A percentile compares a stretch with the other conserved stretches of the same genome.
Evolutionary conservation across 106 monocot species (phyloP).

Genomic region (Xerophyta viscosa): DNA sequence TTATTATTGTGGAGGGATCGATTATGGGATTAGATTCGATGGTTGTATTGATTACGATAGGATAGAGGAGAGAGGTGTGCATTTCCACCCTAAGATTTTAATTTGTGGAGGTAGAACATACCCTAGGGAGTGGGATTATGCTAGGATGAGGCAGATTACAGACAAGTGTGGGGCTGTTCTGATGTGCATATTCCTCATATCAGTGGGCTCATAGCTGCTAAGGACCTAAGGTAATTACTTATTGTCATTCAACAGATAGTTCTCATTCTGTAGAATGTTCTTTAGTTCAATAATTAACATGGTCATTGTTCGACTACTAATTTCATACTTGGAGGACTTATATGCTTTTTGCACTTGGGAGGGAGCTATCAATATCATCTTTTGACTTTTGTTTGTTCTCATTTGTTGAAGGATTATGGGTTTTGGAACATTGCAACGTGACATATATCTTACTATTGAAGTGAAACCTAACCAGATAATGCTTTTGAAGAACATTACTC

Average conservation of each 20-base stretch:
- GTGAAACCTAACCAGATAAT: no score
- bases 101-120: slow-evolving; percentile 86
- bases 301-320: no score
- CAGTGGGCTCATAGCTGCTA: slow-evolving; percentile 80
- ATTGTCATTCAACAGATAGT: no score
- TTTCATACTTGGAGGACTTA: no score
- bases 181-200: slow-evolving; percentile 93
- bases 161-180: slow-evolving; percentile 85
- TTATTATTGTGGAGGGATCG: slow-evolving; percentile 64
- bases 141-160: slow-evolving; percentile 59
- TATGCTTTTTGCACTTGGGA: no score
- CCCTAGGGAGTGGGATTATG: slow-evolving; percentile 92
- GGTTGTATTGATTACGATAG: slow-evolving; percentile 83
- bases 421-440: no score
- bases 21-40: slow-evolving; percentile 97
- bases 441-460: no score
- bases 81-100: slow-evolving; percentile 78
- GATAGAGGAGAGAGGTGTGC: slow-evolving; percentile 71
- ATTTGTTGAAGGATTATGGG: no score
- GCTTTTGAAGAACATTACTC: no score
- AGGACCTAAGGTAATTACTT: slow-evolving; percentile 54
- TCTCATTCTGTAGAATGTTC: no score
- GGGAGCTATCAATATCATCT: no score
- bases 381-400: no score
- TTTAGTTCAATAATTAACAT: background rate